Percentiles rank a stretch among this genome's conserved stretches.
Evolutionary conservation across 352 stramenopile species (phyloP).

Genomic region (Phytophthora fragariae): DNA sequence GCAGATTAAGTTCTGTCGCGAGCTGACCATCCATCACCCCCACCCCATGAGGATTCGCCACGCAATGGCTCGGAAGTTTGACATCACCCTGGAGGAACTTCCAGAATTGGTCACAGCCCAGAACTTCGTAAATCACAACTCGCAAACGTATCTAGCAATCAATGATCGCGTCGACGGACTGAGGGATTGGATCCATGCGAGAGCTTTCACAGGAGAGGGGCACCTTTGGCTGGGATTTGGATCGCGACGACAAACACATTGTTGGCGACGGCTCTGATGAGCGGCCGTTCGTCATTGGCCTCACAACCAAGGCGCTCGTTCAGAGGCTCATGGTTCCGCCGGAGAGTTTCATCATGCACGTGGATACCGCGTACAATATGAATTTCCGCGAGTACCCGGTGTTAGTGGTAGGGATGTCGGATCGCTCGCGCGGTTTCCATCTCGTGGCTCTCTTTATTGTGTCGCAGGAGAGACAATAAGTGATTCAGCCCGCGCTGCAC

Average conservation of each 20-base stretch:
- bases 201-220: background rate
- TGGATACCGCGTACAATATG: slow-evolving; percentile 3
- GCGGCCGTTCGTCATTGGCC: background rate
- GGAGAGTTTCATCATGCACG: background rate
- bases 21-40: slow-evolving; percentile 2
- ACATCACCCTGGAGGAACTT: background rate
- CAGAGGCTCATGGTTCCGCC: background rate
- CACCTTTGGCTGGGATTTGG: background rate
- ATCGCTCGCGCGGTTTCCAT: slow-evolving; percentile 1
- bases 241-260: background rate
- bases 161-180: background rate
- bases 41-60: slow-evolving; percentile 13
- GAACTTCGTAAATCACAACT: slow-evolving; percentile 1
- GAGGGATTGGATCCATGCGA: background rate
- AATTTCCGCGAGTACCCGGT: slow-evolving; percentile 1
- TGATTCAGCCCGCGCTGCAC: background rate
- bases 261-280: slow-evolving; percentile 6
- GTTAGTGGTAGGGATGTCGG: background rate
- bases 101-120: background rate
- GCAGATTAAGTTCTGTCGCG: slow-evolving; percentile 10
- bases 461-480: background rate
- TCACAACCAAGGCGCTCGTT: slow-evolving; percentile 6
- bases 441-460: background rate
- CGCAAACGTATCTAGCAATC: background rate
- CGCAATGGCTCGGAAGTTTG: slow-evolving; percentile 15